Base-by-base conservation (phyloP, 2,329 filamentous ascomycete species). In the Incumbomyces lentus region DNA sequence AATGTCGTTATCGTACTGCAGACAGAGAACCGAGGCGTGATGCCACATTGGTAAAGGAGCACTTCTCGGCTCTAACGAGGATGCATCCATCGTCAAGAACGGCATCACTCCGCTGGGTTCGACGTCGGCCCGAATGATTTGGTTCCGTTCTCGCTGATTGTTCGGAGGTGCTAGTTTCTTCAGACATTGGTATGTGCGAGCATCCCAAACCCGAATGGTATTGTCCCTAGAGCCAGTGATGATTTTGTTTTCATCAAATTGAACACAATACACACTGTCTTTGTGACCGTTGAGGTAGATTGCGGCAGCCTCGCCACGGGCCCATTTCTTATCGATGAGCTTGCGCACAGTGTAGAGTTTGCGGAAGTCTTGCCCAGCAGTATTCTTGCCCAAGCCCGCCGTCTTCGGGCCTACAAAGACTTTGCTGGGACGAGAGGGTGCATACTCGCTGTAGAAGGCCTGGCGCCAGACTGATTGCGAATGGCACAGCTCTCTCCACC, bases 191-290 rank as follows among this genome's bases (percentile, higher is more conserved):
- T 87, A 84, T 8, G 86, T 94, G 57, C 85, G 82, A 70, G 95
- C 84, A 64, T 96, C 87, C 92, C 92, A 98, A 29, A 98, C 79
- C 42, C 92, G 84, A 56, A 98, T 92, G 0, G 92, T 96, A 62
- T 86, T 86, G 66, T 98, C 92, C 52, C 92, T 82, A 8, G 90
- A 95, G 22, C 92, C 92, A 2, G 92, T 96, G 55, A 98, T 89
- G 60, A 96, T 95, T 66, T 96, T 98, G 61, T 84, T 88, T 82
- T 96, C 90, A 63, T 98, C 92, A 62, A 96, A 98, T 62, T 98
- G 92, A 47, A 94, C 78, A 65, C 92, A 98, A 68, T 98, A 98
- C 48, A 98, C 93, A 55, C 88, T 95, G 64, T 98, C 92, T 19
- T 82, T 81, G 63, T 98, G 92, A 2, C 92, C 92, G 58, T 92